Conservation (phyloP, 2,329 filamentous ascomycete species). For the Cordyceps tenuipes region DNA sequence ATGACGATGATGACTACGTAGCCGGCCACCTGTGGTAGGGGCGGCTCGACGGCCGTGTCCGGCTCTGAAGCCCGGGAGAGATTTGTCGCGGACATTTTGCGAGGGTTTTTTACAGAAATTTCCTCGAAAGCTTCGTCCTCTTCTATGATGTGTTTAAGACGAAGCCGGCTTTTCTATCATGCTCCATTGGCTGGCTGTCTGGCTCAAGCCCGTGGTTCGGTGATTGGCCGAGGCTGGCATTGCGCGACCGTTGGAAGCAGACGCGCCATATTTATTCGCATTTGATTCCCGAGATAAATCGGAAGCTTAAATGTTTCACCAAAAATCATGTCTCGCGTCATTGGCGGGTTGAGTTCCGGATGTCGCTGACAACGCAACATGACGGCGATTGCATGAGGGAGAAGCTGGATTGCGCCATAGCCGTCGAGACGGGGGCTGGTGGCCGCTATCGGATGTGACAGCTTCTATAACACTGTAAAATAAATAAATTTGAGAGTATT, state of each 20-base stretch:
- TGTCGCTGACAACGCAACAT: not conserved
- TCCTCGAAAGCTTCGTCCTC: too few relatives aligned
- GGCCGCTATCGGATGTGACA: not conserved
- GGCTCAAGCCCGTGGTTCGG: not conserved
- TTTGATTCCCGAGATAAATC: not conserved
- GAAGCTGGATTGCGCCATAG: constrained; percentile 1
- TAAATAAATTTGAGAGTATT: not conserved
- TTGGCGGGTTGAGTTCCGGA: not conserved
- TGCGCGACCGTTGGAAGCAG: not conserved
- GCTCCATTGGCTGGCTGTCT: not conserved
- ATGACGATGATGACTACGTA: constrained; percentile 27
- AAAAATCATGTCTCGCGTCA: not conserved
- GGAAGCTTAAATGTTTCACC: not conserved
- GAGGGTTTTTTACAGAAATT: not conserved
- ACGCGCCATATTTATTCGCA: not conserved
- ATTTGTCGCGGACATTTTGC: not conserved
- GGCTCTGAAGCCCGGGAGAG: not conserved
- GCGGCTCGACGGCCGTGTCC: constrained; percentile 11
- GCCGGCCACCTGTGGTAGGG: constrained; percentile 22
- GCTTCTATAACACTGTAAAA: not conserved
- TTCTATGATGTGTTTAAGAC: not conserved
- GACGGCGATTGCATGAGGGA: not conserved
- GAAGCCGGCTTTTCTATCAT: not conserved
- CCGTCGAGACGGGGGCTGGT: not conserved
- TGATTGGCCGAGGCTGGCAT: not conserved